Conservation (phyloP, 2,329 filamentous ascomycete species). For the Claviceps digitariae region DNA sequence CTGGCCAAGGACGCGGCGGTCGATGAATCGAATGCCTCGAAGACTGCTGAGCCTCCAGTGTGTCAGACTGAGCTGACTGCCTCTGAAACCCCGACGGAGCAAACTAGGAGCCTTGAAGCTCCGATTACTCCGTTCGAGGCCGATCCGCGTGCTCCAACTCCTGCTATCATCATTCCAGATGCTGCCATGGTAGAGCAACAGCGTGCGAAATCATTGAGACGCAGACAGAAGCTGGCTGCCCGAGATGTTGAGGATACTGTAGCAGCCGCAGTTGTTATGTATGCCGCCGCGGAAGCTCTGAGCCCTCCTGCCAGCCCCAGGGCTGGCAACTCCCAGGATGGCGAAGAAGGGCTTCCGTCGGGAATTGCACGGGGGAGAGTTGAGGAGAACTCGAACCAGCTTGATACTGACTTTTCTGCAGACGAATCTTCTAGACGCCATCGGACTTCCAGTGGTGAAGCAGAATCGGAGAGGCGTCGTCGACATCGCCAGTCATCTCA, state of each 20-base stretch:
- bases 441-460: slow-evolving; percentile 22
- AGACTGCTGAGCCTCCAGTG: background rate
- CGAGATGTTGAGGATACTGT: slow-evolving; percentile 37
- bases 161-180: slow-evolving; percentile 32
- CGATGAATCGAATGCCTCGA: background rate
- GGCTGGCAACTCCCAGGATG: slow-evolving; percentile 8
- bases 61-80: background rate
- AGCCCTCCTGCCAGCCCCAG: slow-evolving; percentile 26
- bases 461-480: slow-evolving; percentile 26
- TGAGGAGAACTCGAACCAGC: slow-evolving; percentile 15
- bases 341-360: slow-evolving; percentile 13
- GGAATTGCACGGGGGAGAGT: background rate
- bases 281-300: slow-evolving; percentile 35
- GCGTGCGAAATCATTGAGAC: slow-evolving; percentile 29
- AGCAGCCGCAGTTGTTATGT: slow-evolving; percentile 40
- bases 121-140: slow-evolving; percentile 5
- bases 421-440: slow-evolving; percentile 32
- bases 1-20: background rate
- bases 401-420: slow-evolving; percentile 43
- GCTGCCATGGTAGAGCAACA: slow-evolving; percentile 24
- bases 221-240: slow-evolving; percentile 30
- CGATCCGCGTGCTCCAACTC: slow-evolving; percentile 25
- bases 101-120: background rate
- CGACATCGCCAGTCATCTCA: slow-evolving; percentile 21
- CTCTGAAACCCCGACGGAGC: background rate